Evolutionary conservation across 192 early-diverging fungal species (phyloP), one percentile per base, ranked within the genome.

Genomic region (Radiomyces spectabilis): DNA sequence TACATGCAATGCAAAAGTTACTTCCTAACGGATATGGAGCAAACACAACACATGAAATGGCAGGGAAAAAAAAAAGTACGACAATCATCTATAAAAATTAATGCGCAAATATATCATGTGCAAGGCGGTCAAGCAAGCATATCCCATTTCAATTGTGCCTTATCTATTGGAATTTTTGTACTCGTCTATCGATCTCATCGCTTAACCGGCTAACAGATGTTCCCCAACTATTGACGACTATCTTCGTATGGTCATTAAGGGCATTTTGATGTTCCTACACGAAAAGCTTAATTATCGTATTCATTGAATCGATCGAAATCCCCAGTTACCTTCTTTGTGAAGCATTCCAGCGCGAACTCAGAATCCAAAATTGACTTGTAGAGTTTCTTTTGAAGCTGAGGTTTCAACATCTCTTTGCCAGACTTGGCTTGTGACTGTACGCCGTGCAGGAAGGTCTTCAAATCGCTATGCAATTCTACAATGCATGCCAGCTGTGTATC

Each of bases 121-220:
- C n/a, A n/a, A n/a, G n/a, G n/a, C n/a, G n/a, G n/a, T n/a, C n/a
- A n/a, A n/a, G n/a, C n/a, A n/a, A n/a, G n/a, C n/a, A n/a, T n/a
- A n/a, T n/a, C n/a, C n/a, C n/a, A n/a, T n/a, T n/a, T n/a, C n/a
- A n/a, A n/a, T n/a, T n/a, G n/a, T n/a, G n/a, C n/a, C n/a, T n/a
- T n/a, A n/a, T n/a, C 10, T 52, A 41, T 55, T 59, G 53, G 9
- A 66, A 41, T 35, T 66, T 66, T 7, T 42, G 57, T 16, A 66
- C 22, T 13, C 64, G 52, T 21, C 47, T 47, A 50, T 66, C 50
- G 15, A 60, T 43, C 25, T 56, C 64, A 35, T 66, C 64, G 10
- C 32, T 16, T 4, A 54, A 37, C 5, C 29, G 16, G 5, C 38
- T 40, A 6, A 59, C 29, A 31, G 64, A 66, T 22, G 22, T 25